These are phyloP conservation scores for Salvia hispanica DNA, from an alignment of 257 asterid genomes.

Conservation along the genomic window DNA sequence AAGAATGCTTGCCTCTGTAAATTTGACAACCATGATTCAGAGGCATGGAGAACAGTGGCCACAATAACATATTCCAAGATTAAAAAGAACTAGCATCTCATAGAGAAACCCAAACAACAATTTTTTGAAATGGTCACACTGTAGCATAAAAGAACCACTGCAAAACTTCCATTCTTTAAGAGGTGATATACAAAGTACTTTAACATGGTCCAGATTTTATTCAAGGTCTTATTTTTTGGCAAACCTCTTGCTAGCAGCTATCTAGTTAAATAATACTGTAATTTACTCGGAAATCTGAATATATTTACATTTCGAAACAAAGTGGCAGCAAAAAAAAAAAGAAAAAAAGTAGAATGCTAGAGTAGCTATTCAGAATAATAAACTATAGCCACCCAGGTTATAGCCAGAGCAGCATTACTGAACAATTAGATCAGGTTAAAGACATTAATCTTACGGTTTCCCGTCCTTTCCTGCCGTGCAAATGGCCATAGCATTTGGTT, in stretches of 20 bases:
- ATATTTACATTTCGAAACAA: background rate
- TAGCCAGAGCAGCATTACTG: background rate
- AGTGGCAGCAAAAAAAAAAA: background rate
- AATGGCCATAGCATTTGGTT: slow-evolving; percentile 97
- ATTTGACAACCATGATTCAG: slow-evolving; percentile 23
- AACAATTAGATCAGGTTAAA: slow-evolving; percentile 24
- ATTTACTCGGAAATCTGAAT: background rate
- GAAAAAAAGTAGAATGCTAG: background rate
- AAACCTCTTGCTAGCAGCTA: background rate
- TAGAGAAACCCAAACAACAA: background rate
- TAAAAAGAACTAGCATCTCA: background rate
- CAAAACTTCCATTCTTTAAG: background rate
- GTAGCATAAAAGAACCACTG: background rate
- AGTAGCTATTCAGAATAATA: background rate
- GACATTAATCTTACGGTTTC: slow-evolving; percentile 60
- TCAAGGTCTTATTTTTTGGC: background rate
- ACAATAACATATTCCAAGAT: background rate
- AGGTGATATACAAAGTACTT: background rate
- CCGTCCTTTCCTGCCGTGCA: slow-evolving; percentile 88
- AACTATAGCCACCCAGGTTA: background rate
- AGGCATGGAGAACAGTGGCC: background rate
- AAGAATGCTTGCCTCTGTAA: slow-evolving; percentile 9
- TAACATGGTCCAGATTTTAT: background rate
- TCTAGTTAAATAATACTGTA: background rate
- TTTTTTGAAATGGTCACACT: no score